A percentile compares a stretch with the other conserved stretches of the same genome.
These are phyloP conservation scores for Fraxinus americana DNA, from an alignment of 257 asterid genomes.

Conservation along the genomic window DNA sequence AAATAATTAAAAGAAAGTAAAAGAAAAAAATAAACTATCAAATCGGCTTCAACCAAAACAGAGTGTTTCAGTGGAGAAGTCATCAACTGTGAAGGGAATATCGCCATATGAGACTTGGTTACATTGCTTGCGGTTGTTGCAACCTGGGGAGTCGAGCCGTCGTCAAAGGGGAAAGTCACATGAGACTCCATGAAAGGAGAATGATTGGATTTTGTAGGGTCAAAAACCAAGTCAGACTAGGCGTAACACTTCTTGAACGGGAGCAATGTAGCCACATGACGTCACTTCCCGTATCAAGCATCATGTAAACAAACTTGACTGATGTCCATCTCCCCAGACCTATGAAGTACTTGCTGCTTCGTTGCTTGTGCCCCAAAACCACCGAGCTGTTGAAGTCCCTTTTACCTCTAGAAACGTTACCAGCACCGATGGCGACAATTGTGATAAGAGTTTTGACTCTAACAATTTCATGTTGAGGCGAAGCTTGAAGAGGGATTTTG, in stretches of 20 bases:
- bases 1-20: too few species aligned
- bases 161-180: constrained; percentile 69
- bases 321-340: constrained; percentile 86
- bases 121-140: constrained; percentile 58
- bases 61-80: constrained; percentile 79
- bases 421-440: not conserved
- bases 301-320: constrained; percentile 62
- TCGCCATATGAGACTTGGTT: constrained; percentile 89
- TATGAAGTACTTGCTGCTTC: constrained; percentile 95
- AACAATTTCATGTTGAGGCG: not conserved
- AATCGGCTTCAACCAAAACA: constrained; percentile 57
- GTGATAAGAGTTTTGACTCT: constrained; percentile 33
- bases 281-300: constrained; percentile 86
- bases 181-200: not conserved
- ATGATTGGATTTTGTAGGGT: constrained; percentile 54
- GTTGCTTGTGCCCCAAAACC: constrained; percentile 73
- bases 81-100: constrained; percentile 75
- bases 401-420: not conserved
- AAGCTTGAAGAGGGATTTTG: too few species aligned
- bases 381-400: constrained; percentile 62
- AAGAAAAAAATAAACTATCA: not conserved
- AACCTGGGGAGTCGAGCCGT: constrained; percentile 63
- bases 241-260: constrained; percentile 79
- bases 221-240: constrained; percentile 72
- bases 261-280: constrained; percentile 88